phyloP scores from a whole-genome alignment of 352 stramenopile genomes.

The Globisporangium lucens region DNA sequence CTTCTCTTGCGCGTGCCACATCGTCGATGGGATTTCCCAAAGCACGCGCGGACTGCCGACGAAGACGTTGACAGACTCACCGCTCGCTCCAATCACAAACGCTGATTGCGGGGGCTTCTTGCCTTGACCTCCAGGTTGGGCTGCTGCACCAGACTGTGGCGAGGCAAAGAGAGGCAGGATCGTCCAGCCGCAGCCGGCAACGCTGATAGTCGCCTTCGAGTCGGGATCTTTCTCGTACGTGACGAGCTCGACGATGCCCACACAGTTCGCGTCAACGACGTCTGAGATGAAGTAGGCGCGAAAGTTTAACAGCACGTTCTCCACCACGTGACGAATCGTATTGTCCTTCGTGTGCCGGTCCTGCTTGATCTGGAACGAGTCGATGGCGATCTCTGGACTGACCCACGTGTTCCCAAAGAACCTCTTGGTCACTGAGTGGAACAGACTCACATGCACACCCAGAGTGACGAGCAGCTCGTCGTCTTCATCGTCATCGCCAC shows the following conservation, averaged over 20 bases:
- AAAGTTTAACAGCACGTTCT: slow-evolving; percentile 56
- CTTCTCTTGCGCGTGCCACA: slow-evolving; percentile 55
- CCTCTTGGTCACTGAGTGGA: slow-evolving; percentile 74
- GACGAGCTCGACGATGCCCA: slow-evolving; percentile 93
- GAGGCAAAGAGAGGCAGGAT: slow-evolving; percentile 86
- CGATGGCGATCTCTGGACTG: slow-evolving; percentile 57
- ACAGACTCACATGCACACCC: slow-evolving; percentile 86
- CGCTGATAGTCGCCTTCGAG: slow-evolving; percentile 61
- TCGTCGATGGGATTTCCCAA: slow-evolving; percentile 52
- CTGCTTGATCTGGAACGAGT: slow-evolving; percentile 50
- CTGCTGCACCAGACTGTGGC: not conserved
- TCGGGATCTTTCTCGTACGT: slow-evolving; percentile 82
- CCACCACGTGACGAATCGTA: slow-evolving; percentile 47
- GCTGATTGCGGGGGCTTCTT: slow-evolving; percentile 20
- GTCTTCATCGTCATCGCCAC: slow-evolving; percentile 37
- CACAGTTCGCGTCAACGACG: slow-evolving; percentile 87
- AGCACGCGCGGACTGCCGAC: slow-evolving; percentile 64
- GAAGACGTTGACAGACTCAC: slow-evolving; percentile 66
- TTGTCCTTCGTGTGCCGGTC: slow-evolving; percentile 40
- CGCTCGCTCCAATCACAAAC: slow-evolving; percentile 32
- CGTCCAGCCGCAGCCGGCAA: slow-evolving; percentile 91
- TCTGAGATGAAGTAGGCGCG: slow-evolving; percentile 83
- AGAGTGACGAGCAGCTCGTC: slow-evolving; percentile 59
- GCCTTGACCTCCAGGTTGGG: slow-evolving; percentile 19
- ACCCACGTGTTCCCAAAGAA: slow-evolving; percentile 94